These are phyloP conservation scores for Geotrichum macrosporum DNA, from an alignment of 1,139 yeast species.

Conservation along the genomic window DNA sequence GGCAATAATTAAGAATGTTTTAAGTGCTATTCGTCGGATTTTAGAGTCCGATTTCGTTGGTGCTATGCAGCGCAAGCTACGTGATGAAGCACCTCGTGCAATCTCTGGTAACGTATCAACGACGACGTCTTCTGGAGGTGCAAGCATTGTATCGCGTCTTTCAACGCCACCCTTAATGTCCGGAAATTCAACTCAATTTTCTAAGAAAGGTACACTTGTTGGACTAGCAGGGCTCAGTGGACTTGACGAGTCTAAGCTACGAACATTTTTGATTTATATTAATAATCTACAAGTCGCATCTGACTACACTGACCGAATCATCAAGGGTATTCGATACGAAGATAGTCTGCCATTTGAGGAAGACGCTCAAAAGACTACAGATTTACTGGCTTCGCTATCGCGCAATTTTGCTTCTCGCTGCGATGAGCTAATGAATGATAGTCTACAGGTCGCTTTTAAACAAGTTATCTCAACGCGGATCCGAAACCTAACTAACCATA, in stretches of 20 bases:
- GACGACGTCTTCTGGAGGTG: slow-evolving; percentile 22
- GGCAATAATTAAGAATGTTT: slow-evolving; percentile 49
- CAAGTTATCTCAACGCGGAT: slow-evolving; percentile 54
- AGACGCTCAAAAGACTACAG: slow-evolving; percentile 45
- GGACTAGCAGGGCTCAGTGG: slow-evolving; percentile 29
- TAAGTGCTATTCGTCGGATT: slow-evolving; percentile 45
- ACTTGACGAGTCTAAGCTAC: slow-evolving; percentile 44
- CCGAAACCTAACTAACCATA: slow-evolving; percentile 47
- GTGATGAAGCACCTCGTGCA: slow-evolving; percentile 43
- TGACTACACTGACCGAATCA: slow-evolving; percentile 50
- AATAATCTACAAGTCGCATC: slow-evolving; percentile 60
- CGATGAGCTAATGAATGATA: slow-evolving; percentile 49
- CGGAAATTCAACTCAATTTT: slow-evolving; percentile 8
- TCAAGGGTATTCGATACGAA: slow-evolving; percentile 38
- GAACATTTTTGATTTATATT: slow-evolving; percentile 49
- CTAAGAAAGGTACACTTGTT: neutral
- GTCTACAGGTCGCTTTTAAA: slow-evolving; percentile 53
- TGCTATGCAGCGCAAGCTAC: slow-evolving; percentile 49
- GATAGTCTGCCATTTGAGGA: slow-evolving; percentile 54
- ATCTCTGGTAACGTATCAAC: slow-evolving; percentile 25
- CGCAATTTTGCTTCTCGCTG: slow-evolving; percentile 41
- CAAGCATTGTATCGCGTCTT: slow-evolving; percentile 22
- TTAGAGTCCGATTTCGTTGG: slow-evolving; percentile 48
- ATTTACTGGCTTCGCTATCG: slow-evolving; percentile 39
- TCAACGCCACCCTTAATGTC: slow-evolving; percentile 23